Base-by-base conservation (phyloP, 106 monocot species). In the Vanilla planifolia region DNA sequence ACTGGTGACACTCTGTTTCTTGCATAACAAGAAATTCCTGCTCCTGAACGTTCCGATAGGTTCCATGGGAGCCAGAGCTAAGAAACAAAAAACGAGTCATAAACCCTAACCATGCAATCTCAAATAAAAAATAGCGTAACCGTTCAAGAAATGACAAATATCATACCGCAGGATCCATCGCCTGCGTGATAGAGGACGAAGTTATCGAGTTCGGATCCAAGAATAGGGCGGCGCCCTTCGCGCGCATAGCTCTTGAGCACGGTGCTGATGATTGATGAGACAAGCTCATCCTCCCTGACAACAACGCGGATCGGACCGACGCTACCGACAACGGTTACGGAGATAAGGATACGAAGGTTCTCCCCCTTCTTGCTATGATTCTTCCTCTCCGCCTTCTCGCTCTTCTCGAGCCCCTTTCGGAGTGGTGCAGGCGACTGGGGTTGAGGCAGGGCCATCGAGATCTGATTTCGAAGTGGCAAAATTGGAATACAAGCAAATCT, bases 321-420 rank as follows among this genome's bases (percentile, higher is more conserved):
- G 63, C 75, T 69, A 4, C 75, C 75, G n/a, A 75, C 5, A n/a
- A 75, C 63, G 26, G 13, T 69, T 36, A 75, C 68, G 15, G 68
- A 51, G 62, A 75, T 69, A 24, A 75, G 63, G 32, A 75, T 55
- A 45, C 75, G 61, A 24, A 23, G 30, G 22, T 0, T 21, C 11
- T 41, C 57, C 5, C 14, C 44, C 24, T 61, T 15, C 36, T 41
- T 62, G 36, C 68, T 55, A 28, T 29, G 26, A 22, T 16, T 17
- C 26, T 28, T 27, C 29, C 24, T 69, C 66, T 11, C 32, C 47
- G 20, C 43, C 29, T 50, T 48, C 22, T 60, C 8, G 8, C 15
- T 19, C 25, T 60, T 60, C 39, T 42, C 26, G 17, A 24, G 25
- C 8, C 13, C 41, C 41, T 60, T 60, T 4, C 6, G 51, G 21